A percentile compares a stretch with the other conserved stretches of the same genome.
These are phyloP conservation scores for Osmanthus fragrans DNA, from an alignment of 257 asterid genomes.

Conservation along the genomic window DNA sequence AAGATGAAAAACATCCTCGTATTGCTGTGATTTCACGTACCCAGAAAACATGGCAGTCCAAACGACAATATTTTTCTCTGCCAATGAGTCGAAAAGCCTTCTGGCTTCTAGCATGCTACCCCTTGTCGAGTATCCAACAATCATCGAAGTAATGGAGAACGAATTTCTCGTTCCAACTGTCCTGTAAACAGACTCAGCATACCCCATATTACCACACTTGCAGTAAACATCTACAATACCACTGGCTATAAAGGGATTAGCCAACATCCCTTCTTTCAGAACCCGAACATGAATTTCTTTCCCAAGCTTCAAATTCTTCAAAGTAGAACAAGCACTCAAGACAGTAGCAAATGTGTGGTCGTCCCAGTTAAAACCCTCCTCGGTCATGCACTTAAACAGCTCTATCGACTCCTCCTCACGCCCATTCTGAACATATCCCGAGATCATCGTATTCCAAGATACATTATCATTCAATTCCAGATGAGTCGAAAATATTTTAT, in stretches of 20 bases:
- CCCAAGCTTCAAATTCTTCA: conserved; percentile 60
- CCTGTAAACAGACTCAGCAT: conserved; percentile 51
- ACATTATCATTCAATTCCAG: conserved; percentile 61
- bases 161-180: conserved; percentile 38
- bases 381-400: conserved; percentile 56
- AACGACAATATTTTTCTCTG: conserved; percentile 60
- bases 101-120: conserved; percentile 69
- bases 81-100: conserved; percentile 55
- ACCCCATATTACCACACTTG: conserved; percentile 63
- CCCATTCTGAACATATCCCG: conserved; percentile 70
- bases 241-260: conserved; percentile 64
- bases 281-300: conserved; percentile 83
- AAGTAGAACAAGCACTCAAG: conserved; percentile 60
- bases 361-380: conserved; percentile 50
- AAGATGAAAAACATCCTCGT: conserved; percentile 67
- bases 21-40: conserved; percentile 53
- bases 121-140: conserved; percentile 64
- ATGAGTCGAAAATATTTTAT: conserved; percentile 42
- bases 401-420: conserved; percentile 54
- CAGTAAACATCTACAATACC: conserved; percentile 75
- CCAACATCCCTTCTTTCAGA: conserved; percentile 50
- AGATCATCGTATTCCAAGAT: conserved; percentile 87
- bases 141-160: conserved; percentile 61
- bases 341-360: conserved; percentile 68
- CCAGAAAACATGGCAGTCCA: conserved; percentile 84